These are phyloP conservation scores for Colletotrichum acutatum DNA, from an alignment of 2,329 filamentous ascomycete genomes.

Conservation along the genomic window DNA sequence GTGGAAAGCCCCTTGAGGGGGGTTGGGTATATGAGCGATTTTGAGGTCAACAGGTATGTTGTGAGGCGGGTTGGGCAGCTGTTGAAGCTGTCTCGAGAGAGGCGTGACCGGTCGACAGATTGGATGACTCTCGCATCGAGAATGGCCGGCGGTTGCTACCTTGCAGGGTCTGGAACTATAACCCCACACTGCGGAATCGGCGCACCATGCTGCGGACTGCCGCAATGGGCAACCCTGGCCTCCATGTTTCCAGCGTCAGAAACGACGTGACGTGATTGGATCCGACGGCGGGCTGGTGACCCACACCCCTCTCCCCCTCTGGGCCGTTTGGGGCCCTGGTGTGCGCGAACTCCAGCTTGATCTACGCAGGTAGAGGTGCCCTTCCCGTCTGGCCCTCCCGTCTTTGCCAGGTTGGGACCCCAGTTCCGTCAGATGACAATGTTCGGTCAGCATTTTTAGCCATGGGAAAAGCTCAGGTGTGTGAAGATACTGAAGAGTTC, in stretches of 20 bases:
- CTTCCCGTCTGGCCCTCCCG: background rate
- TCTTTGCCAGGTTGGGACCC: constrained; percentile 1
- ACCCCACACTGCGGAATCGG: constrained; percentile 37
- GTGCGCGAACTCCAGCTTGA: constrained; percentile 6
- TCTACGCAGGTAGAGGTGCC: background rate
- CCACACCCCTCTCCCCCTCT: background rate
- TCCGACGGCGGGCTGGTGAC: background rate
- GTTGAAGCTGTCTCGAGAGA: constrained; percentile 28
- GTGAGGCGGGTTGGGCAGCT: constrained; percentile 24
- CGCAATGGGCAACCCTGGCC: constrained; percentile 31
- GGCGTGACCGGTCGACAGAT: constrained; percentile 22
- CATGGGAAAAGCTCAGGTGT: background rate
- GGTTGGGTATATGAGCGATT: constrained; percentile 26
- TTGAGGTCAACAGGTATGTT: background rate
- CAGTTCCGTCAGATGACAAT: constrained; percentile 5
- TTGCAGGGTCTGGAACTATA: constrained; percentile 31
- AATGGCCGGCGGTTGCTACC: constrained; percentile 30
- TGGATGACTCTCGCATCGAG: constrained; percentile 34
- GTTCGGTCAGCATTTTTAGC: background rate
- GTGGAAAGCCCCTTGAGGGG: background rate
- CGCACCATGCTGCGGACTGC: constrained; percentile 34
- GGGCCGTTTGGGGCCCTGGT: background rate
- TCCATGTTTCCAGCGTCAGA: background rate
- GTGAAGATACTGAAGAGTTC: background rate
- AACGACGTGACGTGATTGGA: constrained; percentile 12